Conservation (phyloP, 2,329 filamentous ascomycete species). For the Thielaviopsis euricoi region DNA sequence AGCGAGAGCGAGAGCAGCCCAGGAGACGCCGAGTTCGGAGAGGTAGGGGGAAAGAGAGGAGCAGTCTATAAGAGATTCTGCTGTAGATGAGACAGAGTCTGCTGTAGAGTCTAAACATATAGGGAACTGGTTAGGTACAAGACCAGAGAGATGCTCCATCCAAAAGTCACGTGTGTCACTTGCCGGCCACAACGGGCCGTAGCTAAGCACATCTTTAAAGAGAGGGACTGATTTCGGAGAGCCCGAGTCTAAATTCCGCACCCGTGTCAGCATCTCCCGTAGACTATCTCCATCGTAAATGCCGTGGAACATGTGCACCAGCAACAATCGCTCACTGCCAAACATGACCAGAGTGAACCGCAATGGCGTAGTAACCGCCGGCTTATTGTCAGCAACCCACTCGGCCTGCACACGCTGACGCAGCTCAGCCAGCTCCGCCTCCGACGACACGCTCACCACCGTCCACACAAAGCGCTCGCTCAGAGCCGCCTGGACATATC, state of each 20-base stretch:
- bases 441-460: constrained; percentile 13
- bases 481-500: constrained; percentile 57
- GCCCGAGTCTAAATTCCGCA: background rate
- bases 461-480: constrained; percentile 29
- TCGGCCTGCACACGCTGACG: constrained; percentile 16
- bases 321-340: constrained; percentile 24
- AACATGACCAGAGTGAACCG: constrained; percentile 28
- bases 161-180: constrained; percentile 43
- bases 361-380: constrained; percentile 33
- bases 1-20: constrained; percentile 65
- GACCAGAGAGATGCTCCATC: constrained; percentile 34
- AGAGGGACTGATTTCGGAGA: background rate
- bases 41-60: constrained; percentile 34
- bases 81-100: constrained; percentile 7
- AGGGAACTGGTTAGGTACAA: constrained; percentile 13
- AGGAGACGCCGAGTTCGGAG: constrained; percentile 48
- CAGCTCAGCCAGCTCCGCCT: background rate
- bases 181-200: constrained; percentile 47
- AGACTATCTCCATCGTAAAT: constrained; percentile 78
- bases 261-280: constrained; percentile 40
- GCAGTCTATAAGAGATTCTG: constrained; percentile 21
- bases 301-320: constrained; percentile 64
- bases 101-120: no score
- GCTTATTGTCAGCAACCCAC: constrained; percentile 39
- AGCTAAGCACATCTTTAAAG: constrained; percentile 51